These are phyloP conservation scores for Jamesozyma hellenica DNA, from an alignment of 805 yeast species.

Conservation along the genomic window DNA sequence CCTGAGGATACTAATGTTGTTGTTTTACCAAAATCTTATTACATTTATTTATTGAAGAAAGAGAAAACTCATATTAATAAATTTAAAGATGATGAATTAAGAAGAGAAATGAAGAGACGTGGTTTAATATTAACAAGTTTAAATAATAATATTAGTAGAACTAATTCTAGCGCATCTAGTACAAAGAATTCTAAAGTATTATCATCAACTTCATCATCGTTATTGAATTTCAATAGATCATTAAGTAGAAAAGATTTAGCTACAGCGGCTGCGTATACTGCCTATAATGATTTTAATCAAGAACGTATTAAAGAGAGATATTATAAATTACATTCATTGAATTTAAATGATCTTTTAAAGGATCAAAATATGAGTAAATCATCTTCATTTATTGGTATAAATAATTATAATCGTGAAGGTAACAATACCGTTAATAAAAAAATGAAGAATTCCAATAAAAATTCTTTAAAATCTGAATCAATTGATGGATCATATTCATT, in stretches of 20 bases:
- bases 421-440: background rate
- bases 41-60: conserved; percentile 43
- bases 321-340: background rate
- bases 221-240: conserved; percentile 13
- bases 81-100: conserved; percentile 37
- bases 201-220: background rate
- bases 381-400: background rate
- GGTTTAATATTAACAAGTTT: conserved; percentile 24
- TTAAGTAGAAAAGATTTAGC: conserved; percentile 20
- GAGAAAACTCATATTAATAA: conserved; percentile 37
- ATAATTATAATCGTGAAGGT: background rate
- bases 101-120: conserved; percentile 38
- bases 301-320: background rate
- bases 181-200: background rate
- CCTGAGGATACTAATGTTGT: conserved; percentile 51
- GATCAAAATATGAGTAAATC: background rate
- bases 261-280: conserved; percentile 21
- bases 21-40: conserved; percentile 55
- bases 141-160: background rate
- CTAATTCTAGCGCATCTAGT: background rate
- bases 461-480: conserved; percentile 10
- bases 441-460: background rate
- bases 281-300: background rate
- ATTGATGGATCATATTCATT: conserved; percentile 30
- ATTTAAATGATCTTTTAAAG: background rate